A percentile compares a stretch with the other conserved stretches of the same genome.
These are phyloP conservation scores for Carex sylvatica DNA, from an alignment of 202 grass and related monocot genomes.

Conservation along the genomic window DNA sequence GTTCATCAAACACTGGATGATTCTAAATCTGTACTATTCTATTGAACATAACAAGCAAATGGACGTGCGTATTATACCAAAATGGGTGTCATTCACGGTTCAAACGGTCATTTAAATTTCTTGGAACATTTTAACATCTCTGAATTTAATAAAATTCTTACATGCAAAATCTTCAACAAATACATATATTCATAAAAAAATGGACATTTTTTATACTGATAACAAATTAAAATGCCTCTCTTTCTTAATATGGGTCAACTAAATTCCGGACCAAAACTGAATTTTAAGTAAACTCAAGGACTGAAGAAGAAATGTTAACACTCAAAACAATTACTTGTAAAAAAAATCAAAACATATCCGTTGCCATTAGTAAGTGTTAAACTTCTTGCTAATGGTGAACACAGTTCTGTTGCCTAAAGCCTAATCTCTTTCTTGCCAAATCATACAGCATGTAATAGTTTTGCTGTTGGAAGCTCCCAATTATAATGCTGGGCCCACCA, in stretches of 20 bases:
- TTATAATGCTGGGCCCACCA: slow-evolving; percentile 67
- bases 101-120: background rate
- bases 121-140: background rate
- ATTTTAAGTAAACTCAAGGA: background rate
- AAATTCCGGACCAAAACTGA: background rate
- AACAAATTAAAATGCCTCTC: background rate
- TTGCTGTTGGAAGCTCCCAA: slow-evolving; percentile 95
- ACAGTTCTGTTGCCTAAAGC: slow-evolving; percentile 64
- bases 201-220: background rate
- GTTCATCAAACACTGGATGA: background rate
- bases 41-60: background rate
- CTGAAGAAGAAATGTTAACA: background rate
- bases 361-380: background rate
- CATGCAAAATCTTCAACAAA: background rate
- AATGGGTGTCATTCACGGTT: background rate
- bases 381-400: slow-evolving; percentile 27
- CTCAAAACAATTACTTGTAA: background rate
- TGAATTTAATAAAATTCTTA: background rate
- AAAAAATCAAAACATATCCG: background rate
- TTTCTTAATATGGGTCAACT: background rate
- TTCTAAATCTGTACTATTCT: background rate
- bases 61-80: background rate
- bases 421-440: slow-evolving; percentile 49
- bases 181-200: background rate
- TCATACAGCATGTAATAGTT: slow-evolving; percentile 89